Conservation (phyloP, 768 basidiomycete species). For the Suillus occidentalis region DNA sequence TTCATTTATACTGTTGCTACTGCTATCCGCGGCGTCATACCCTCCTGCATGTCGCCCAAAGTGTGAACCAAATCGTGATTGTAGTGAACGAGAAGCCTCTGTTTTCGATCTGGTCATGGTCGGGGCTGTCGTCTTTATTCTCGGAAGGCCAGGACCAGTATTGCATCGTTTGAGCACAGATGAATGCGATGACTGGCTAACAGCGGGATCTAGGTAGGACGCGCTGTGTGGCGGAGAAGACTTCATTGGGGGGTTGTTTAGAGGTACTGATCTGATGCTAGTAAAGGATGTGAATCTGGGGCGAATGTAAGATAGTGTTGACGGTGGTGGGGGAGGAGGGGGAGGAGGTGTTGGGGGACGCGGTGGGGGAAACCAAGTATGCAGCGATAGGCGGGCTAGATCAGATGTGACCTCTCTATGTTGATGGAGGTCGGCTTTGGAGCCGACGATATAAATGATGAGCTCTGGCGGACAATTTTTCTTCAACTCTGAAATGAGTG, state of each 20-base stretch:
- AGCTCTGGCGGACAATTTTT: constrained; percentile 87
- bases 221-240: constrained; percentile 57
- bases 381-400: constrained; percentile 78
- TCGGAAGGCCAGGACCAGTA: constrained; percentile 46
- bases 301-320: constrained; percentile 37
- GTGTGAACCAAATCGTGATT: constrained; percentile 58
- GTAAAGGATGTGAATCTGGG: constrained; percentile 40
- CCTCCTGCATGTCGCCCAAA: constrained; percentile 51
- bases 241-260: constrained; percentile 43
- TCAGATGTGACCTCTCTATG: constrained; percentile 79
- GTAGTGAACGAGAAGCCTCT: constrained; percentile 44
- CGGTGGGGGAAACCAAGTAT: constrained; percentile 87
- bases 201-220: constrained; percentile 62
- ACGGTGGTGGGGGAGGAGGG: constrained; percentile 55
- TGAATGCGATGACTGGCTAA: constrained; percentile 38
- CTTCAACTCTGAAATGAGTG: constrained; percentile 66
- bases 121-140: constrained; percentile 48
- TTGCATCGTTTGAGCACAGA: constrained; percentile 55
- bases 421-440: constrained; percentile 79
- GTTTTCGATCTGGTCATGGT: constrained; percentile 31
- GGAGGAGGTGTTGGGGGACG: constrained; percentile 64
- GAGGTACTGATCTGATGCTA: constrained; percentile 62
- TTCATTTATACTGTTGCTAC: constrained; percentile 67
- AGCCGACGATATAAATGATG: constrained; percentile 93
- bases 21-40: constrained; percentile 60